Evolutionary conservation across 2,329 filamentous ascomycete genomes (phyloP), one percentile per base, ranked within the genome.

Genomic region (Sclerotinia sclerotiorum): DNA sequence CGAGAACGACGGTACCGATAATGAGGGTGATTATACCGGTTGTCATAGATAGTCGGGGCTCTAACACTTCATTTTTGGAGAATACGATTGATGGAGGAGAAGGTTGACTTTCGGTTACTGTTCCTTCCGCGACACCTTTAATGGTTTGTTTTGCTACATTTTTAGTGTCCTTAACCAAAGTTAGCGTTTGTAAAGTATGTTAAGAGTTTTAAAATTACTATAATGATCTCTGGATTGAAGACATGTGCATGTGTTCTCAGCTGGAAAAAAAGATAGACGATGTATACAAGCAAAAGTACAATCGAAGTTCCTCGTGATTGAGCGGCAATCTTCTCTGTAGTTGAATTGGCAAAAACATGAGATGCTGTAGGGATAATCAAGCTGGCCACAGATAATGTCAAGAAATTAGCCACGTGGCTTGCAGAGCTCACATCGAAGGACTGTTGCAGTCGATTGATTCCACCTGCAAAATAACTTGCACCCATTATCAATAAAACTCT

Each of bases 351-450:
- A 80, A 87, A 46, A 82, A 49, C 81, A 71, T 90, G 84, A 77
- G 94, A 97, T 2, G 94, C 92, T 11, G 92, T 95, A 0, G 93
- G 93, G n/a, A 97, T 92, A 72, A 97, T 93, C 73, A 97, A 83
- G 74, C 88, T 90, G 61, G 88, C 89, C 48, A 95, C 90, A 24
- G 89, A 84, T n/a, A 89, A 77, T 27, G 93, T 79, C 29, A 94
- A 82, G 17, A 89, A 88, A 21, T 82, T 78, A 11, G 92, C 88
- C 5, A 93, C 91, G 0, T 93, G 97, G 78, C 96, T 92, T 0
- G 93, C 93, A 10, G 97, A 93, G 0, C 91, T 93, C 24, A 90
- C 88, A 82, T 97, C 96, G 85, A 97, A 97, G 78, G 87, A 88
- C 77, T 97, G 93, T 77, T 94, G 90, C 35, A 86, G 76, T 21